Evolutionary conservation across 2,329 filamentous ascomycete genomes (phyloP), one percentile per base, ranked within the genome.

Genomic region (Fonsecaea erecta): DNA sequence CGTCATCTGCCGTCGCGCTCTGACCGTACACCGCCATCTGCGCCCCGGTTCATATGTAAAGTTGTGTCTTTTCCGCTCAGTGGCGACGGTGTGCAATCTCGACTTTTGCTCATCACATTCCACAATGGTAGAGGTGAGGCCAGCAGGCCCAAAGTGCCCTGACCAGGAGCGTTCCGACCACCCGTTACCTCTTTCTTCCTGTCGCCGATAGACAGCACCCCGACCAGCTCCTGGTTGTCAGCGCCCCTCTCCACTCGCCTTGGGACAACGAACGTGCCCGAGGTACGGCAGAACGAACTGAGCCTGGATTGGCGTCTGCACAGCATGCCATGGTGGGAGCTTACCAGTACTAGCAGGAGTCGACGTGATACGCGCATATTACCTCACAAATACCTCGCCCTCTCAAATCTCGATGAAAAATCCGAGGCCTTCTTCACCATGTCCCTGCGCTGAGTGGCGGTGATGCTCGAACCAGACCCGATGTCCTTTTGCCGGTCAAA

Each of bases 401-500:
- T 90, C 18, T 88, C 86, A 73, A 97, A 97, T 55, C 92, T 84
- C 0, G 89, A 89, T 2, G 90, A 88, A 78, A 97, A 97, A 73
- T 93, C 90, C 16, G 88, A 86, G 3, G 92, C 90, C 74, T 90
- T 90, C 70, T 86, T 90, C 65, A 97, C 76, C 81, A 98, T 81
- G 71, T 97, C 90, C 72, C 86, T 86, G 71, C 89, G 86, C 80
- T 97, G 88, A 37, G 88, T 84, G 70, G 88, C 82, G 28, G 88
- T 90, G 60, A 97, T 87, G 73, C 86, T 87, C 18, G 87, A 86
- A 8, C 89, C 89, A 1, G 91, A 80, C 43, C 87, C 90, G 87
- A 98, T 97, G 76, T 98, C 95, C 80, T 97, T 98, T 77, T 97
- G 92, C 68, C 88, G 85, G 79, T 97, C 92, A 78, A 98, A 98